Evolutionary conservation across 768 basidiomycete genomes (phyloP), one percentile per base, ranked within the genome.

Genomic region (Leccinum subtestaceum): DNA sequence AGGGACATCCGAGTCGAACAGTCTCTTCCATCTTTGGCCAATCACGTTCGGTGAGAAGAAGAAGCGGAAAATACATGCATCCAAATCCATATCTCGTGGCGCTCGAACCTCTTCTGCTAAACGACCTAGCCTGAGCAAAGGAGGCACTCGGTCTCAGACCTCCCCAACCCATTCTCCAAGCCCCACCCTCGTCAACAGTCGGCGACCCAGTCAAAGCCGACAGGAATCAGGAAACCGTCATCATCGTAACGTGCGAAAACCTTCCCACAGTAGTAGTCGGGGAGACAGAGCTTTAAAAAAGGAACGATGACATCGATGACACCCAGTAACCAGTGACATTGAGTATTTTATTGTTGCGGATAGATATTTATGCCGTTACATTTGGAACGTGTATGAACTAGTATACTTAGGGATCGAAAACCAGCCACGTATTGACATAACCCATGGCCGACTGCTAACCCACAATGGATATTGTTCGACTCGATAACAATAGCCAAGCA

Each of bases 11-110:
- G 29, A 29, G 29, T 29, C 64, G 15, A 62, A 59, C 31, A 57
- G 55, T 45, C 21, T 60, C 45, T 63, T 62, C 60, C 63, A 67
- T 59, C 56, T 72, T 36, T 68, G 75, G 65, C 67, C 73, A 57
- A 58, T 71, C 59, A 65, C 69, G 50, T 56, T 60, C 19, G 54
- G 65, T 47, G 66, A 64, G 60, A 62, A 64, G 60, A 62, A 62
- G 51, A 52, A 52, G 31, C 31, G 43, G 23, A 48, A 27, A 32
- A 34, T 55, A 57, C 69, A 54, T 27, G 55, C 64, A n/a, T 38
- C 58, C 21, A 62, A 56, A 25, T 38, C 17, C 4, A 29, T 19
- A 6, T 46, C 63, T 34, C 63, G 56, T 19, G 40, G 49, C 40
- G 52, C 65, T 4, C 57, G 48, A 25, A 63, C 32, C 36, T 47